Conservation (phyloP, 2,329 filamentous ascomycete species). For the Lojkania enalia region DNA sequence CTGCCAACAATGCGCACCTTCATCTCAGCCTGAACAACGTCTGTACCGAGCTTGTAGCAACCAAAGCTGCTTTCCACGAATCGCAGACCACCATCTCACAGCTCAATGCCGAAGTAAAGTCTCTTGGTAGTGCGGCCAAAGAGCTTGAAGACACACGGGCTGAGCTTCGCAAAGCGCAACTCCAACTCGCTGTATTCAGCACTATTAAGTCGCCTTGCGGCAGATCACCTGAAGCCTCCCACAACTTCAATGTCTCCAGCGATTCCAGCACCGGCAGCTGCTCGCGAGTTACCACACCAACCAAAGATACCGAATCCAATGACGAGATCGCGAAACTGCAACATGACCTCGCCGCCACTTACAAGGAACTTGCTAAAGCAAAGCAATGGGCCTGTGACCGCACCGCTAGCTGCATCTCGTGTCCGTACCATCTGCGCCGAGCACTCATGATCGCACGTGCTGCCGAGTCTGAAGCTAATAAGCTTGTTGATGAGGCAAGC, state of each 20-base stretch:
- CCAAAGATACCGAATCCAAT: neutral
- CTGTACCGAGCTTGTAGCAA: neutral
- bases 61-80: neutral
- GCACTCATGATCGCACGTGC: neutral
- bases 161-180: neutral
- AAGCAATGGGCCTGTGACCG: neutral
- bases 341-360: no score
- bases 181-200: neutral
- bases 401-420: neutral
- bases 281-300: neutral
- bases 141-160: neutral
- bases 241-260: neutral
- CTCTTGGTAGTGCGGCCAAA: neutral
- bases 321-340: neutral
- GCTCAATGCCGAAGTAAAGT: neutral
- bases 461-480: neutral
- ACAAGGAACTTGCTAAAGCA: no score
- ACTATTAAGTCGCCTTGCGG: neutral
- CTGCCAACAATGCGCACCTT: neutral
- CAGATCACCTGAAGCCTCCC: neutral
- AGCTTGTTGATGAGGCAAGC: neutral
- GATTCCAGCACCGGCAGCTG: neutral
- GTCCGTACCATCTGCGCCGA: neutral
- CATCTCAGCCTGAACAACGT: neutral
- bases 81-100: neutral